Percentiles rank a stretch among this genome's conserved stretches.
Conservation (phyloP, 2,329 filamentous ascomycete genomes). For the Zasmidium cellare region DNA sequence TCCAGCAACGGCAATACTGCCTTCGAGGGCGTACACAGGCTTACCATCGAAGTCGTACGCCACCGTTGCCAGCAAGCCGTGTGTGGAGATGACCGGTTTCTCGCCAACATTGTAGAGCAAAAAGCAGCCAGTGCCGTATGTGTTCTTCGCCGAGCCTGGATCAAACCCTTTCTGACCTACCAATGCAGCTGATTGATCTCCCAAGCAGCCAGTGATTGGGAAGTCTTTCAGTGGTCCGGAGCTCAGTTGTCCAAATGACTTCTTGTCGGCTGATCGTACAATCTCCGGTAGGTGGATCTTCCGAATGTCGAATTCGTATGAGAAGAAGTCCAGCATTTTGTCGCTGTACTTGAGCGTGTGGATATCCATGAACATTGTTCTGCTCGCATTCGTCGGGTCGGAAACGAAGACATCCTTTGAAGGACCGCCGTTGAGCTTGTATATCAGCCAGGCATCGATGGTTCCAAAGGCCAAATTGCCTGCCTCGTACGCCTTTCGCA, state of each 20-base stretch:
- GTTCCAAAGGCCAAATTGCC: slow-evolving; percentile 80
- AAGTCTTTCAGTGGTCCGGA: slow-evolving; percentile 67
- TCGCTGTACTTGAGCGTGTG: slow-evolving; percentile 78
- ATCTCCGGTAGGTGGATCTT: slow-evolving; percentile 81
- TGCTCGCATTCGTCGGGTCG: slow-evolving; percentile 82
- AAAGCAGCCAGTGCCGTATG: slow-evolving; percentile 88
- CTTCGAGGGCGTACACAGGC: slow-evolving; percentile 75
- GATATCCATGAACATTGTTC: slow-evolving; percentile 95
- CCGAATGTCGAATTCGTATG: slow-evolving; percentile 61
- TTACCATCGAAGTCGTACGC: slow-evolving; percentile 78
- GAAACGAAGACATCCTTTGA: slow-evolving; percentile 72
- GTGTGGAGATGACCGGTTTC: slow-evolving; percentile 79
- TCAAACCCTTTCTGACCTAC: slow-evolving; percentile 72
- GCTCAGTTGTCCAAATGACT: slow-evolving; percentile 68
- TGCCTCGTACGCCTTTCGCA: slow-evolving; percentile 73
- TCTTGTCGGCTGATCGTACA: slow-evolving; percentile 73
- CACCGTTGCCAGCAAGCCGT: slow-evolving; percentile 81
- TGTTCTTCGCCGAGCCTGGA: slow-evolving; percentile 84
- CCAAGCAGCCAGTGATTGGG: slow-evolving; percentile 76
- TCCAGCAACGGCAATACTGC: slow-evolving; percentile 76
- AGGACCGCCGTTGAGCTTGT: slow-evolving; percentile 70
- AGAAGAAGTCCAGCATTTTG: slow-evolving; percentile 73
- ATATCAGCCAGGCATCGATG: slow-evolving; percentile 85
- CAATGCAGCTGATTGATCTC: slow-evolving; percentile 82
- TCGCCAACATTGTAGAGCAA: slow-evolving; percentile 84